phyloP scores from a whole-genome alignment of 441 rosid species.

The Isatis lusitanica region DNA sequence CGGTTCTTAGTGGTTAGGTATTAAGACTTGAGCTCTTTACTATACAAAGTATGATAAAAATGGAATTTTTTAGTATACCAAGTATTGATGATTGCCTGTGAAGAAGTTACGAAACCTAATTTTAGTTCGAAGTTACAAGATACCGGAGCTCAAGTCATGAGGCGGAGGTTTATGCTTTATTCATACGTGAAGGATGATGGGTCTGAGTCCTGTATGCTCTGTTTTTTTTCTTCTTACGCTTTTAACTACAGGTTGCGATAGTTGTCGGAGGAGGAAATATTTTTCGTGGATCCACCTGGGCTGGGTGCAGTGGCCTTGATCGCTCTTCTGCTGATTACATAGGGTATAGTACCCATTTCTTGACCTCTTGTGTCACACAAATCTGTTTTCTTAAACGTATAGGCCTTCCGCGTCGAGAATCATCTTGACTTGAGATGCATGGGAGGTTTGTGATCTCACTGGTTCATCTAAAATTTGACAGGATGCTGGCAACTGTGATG shows the following conservation, averaged over 20 bases:
- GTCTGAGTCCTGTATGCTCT: conserved; percentile 14
- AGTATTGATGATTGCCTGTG: neutral
- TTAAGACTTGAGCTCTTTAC: neutral
- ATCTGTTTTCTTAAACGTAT: neutral
- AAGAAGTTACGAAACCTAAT: neutral
- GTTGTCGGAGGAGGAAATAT: conserved; percentile 97
- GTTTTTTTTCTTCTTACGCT: neutral
- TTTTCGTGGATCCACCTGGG: conserved; percentile 90
- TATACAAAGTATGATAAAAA: neutral
- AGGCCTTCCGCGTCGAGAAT: too few relatives aligned
- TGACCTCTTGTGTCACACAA: neutral
- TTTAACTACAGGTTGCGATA: conserved; percentile 67
- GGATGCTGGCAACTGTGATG: conserved; percentile 96
- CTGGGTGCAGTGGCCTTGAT: conserved; percentile 92
- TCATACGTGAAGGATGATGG: neutral
- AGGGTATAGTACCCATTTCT: conserved; percentile 51
- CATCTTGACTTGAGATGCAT: too few relatives aligned
- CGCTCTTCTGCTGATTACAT: conserved; percentile 94
- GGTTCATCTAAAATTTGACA: conserved; percentile 31
- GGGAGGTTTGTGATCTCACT: neutral
- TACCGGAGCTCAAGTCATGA: neutral
- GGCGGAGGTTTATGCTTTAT: neutral
- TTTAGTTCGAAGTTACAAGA: conserved; percentile 4
- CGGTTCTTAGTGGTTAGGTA: neutral
- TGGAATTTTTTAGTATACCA: neutral